Conservation (phyloP, 805 yeast species). For the Pichia occidentalis region DNA sequence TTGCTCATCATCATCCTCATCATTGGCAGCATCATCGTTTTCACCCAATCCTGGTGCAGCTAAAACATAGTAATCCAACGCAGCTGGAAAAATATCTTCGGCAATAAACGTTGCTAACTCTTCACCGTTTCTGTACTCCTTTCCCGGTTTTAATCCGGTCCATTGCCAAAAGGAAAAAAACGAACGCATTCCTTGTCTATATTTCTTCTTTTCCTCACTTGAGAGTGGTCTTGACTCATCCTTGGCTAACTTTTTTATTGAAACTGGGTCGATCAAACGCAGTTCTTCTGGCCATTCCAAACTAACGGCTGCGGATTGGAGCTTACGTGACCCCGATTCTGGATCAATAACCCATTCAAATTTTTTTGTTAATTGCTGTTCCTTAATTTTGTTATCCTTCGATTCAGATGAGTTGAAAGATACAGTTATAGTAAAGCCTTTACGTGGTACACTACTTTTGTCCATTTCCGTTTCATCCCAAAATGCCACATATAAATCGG, state of each 20-base stretch:
- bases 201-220: constrained; percentile 50
- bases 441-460: constrained; percentile 21
- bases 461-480: constrained; percentile 32
- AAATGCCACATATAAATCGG: constrained; percentile 57
- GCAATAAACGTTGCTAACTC: constrained; percentile 64
- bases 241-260: constrained; percentile 35
- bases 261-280: constrained; percentile 47
- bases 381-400: constrained; percentile 41
- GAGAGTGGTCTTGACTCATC: constrained; percentile 30
- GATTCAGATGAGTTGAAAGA: constrained; percentile 47
- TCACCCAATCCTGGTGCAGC: constrained; percentile 58
- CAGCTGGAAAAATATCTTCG: constrained; percentile 81
- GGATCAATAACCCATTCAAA: constrained; percentile 42
- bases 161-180: constrained; percentile 85
- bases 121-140: constrained; percentile 73
- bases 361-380: constrained; percentile 53
- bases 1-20: constrained; percentile 33
- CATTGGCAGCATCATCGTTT: constrained; percentile 49
- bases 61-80: constrained; percentile 73
- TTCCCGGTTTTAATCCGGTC: constrained; percentile 75
- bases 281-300: constrained; percentile 68
- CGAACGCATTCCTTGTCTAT: constrained; percentile 69
- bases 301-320: constrained; percentile 47
- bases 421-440: constrained; percentile 51
- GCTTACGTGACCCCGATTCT: constrained; percentile 48